These are phyloP conservation scores for Coleophoma cylindrospora DNA, from an alignment of 2,329 filamentous ascomycete species.

Conservation along the genomic window DNA sequence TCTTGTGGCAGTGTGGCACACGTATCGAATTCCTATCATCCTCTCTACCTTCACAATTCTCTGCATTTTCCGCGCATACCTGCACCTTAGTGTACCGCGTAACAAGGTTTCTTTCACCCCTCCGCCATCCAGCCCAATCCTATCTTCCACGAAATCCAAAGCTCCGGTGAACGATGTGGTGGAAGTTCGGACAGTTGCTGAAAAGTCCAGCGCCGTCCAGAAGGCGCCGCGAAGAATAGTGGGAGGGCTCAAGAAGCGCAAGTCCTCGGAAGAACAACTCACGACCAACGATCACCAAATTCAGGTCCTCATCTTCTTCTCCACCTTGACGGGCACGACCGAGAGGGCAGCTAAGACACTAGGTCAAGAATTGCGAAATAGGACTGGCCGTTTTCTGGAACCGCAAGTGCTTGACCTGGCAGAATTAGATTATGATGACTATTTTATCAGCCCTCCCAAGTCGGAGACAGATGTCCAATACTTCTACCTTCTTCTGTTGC, in stretches of 20 bases:
- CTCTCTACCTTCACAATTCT: conserved; percentile 31
- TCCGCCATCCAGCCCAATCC: conserved; percentile 12
- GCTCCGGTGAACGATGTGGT: background rate
- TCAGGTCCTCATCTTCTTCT: conserved; percentile 81
- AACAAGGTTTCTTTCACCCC: conserved; percentile 25
- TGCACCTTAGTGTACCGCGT: conserved; percentile 25
- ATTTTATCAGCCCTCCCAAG: conserved; percentile 75
- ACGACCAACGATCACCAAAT: conserved; percentile 38
- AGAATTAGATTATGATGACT: conserved; percentile 88
- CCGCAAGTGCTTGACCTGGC: conserved; percentile 73
- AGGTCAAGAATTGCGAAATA: conserved; percentile 43
- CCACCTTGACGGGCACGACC: conserved; percentile 80
- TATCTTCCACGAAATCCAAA: conserved; percentile 17
- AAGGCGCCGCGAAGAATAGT: conserved; percentile 32
- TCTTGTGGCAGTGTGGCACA: conserved; percentile 35
- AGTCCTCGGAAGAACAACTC: conserved; percentile 23
- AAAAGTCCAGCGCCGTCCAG: conserved; percentile 12
- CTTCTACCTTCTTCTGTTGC: conserved; percentile 81
- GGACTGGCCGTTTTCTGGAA: conserved; percentile 36
- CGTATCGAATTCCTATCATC: conserved; percentile 38
- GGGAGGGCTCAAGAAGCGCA: conserved; percentile 22
- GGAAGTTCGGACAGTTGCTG: conserved; percentile 8
- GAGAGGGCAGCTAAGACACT: conserved; percentile 67
- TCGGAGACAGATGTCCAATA: conserved; percentile 45
- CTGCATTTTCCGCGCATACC: conserved; percentile 26